A percentile compares a stretch with the other conserved stretches of the same genome.
These are phyloP conservation scores for Persicaria maculosa DNA, from an alignment of 148 eudicot species.

Conservation along the genomic window DNA sequence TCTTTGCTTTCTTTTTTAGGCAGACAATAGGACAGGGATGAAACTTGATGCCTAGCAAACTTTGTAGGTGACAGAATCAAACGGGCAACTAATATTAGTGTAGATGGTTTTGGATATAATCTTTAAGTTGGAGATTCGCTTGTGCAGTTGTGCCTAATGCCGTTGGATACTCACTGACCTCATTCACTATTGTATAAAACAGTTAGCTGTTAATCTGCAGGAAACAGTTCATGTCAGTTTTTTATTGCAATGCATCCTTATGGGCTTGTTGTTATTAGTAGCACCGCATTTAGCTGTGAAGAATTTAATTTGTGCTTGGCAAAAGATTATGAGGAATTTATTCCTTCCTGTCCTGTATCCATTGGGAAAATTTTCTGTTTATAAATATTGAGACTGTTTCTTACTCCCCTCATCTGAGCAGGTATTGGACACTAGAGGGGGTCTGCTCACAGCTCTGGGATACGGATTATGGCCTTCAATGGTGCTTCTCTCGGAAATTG, in stretches of 20 bases:
- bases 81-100: not conserved
- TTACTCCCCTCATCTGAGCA: conserved; percentile 14
- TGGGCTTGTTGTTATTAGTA: no score
- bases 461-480: conserved; percentile 44
- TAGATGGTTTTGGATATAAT: not conserved
- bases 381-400: not conserved
- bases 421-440: conserved; percentile 59
- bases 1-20: not conserved
- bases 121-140: not conserved
- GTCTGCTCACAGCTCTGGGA: conserved; percentile 31
- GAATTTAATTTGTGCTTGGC: no score
- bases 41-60: not conserved
- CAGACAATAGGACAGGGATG: not conserved
- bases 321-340: not conserved
- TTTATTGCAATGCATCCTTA: no score
- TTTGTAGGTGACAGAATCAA: not conserved
- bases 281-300: no score
- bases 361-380: not conserved
- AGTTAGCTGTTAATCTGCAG: no score
- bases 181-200: no score
- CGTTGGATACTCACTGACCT: no score
- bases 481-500: conserved; percentile 50
- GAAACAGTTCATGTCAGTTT: no score
- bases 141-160: no score
- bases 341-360: not conserved